Evolutionary conservation across 257 asterid genomes (phyloP).

Genomic region (Solanum arcanum): DNA sequence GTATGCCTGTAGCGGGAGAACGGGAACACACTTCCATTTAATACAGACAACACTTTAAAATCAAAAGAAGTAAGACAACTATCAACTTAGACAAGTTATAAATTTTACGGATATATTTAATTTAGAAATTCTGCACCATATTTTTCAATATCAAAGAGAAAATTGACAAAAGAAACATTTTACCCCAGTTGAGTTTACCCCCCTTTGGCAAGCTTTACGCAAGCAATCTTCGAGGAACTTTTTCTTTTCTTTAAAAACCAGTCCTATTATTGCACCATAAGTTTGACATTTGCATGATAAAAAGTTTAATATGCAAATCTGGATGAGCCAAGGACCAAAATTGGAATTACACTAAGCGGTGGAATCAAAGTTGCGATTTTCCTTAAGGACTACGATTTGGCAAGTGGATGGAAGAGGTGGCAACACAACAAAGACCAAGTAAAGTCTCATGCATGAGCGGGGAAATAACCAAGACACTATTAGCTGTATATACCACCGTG

Average conservation of each 20-base stretch:
- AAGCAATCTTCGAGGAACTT: background rate
- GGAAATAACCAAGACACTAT: background rate
- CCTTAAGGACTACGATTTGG: background rate
- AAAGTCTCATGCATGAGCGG: background rate
- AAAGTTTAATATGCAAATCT: background rate
- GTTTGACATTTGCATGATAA: background rate
- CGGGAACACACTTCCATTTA: background rate
- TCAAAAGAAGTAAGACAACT: background rate
- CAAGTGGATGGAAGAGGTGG: background rate
- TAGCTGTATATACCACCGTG: background rate
- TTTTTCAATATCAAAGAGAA: background rate
- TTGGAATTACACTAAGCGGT: background rate
- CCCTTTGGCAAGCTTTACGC: background rate
- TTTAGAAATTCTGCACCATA: background rate
- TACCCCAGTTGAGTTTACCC: background rate
- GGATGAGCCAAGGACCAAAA: background rate
- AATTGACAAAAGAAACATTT: background rate
- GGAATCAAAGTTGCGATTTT: background rate
- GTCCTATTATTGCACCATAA: background rate
- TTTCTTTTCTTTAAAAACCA: background rate
- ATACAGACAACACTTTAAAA: background rate
- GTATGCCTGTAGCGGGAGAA: constrained; percentile 37
- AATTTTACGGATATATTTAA: background rate
- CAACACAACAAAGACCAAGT: background rate
- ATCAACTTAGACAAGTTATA: background rate